Conservation (phyloP, 2,329 filamentous ascomycete genomes). For the Dactylellina leptospora region DNA sequence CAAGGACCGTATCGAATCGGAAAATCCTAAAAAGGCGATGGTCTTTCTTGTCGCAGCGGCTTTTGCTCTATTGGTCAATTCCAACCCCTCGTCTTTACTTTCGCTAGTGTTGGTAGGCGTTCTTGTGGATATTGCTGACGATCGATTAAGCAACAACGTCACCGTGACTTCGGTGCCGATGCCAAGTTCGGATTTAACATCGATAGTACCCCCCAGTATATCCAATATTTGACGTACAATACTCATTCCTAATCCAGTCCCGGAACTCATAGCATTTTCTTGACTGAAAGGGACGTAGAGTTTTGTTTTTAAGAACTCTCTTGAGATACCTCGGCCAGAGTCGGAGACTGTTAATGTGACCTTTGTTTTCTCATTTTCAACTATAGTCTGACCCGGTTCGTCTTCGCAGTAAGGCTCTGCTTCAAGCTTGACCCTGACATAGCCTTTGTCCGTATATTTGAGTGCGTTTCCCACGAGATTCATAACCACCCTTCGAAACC, state of each 20-base stretch:
- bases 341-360: constrained; percentile 67
- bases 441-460: constrained; percentile 69
- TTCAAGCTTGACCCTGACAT: constrained; percentile 63
- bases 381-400: background rate
- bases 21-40: constrained; percentile 26
- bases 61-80: constrained; percentile 3
- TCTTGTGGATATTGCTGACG: background rate
- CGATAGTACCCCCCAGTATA: constrained; percentile 69
- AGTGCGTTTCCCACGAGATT: constrained; percentile 71
- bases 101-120: background rate
- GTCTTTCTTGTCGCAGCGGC: constrained; percentile 26
- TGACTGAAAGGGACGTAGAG: constrained; percentile 73
- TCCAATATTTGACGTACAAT: constrained; percentile 71
- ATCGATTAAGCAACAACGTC: constrained; percentile 61
- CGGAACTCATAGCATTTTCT: constrained; percentile 69
- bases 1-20: constrained; percentile 17
- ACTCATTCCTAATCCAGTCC: constrained; percentile 72
- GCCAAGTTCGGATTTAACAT: constrained; percentile 66
- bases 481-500: constrained; percentile 68
- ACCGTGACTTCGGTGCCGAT: constrained; percentile 68
- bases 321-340: constrained; percentile 72
- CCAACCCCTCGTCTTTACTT: constrained; percentile 18
- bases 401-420: constrained; percentile 54
- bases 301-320: constrained; percentile 69
- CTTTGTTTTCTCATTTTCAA: constrained; percentile 46